Evolutionary conservation across 768 basidiomycete genomes (phyloP), one percentile per base, ranked within the genome.

Genomic region (Fibroporia radiculosa): DNA sequence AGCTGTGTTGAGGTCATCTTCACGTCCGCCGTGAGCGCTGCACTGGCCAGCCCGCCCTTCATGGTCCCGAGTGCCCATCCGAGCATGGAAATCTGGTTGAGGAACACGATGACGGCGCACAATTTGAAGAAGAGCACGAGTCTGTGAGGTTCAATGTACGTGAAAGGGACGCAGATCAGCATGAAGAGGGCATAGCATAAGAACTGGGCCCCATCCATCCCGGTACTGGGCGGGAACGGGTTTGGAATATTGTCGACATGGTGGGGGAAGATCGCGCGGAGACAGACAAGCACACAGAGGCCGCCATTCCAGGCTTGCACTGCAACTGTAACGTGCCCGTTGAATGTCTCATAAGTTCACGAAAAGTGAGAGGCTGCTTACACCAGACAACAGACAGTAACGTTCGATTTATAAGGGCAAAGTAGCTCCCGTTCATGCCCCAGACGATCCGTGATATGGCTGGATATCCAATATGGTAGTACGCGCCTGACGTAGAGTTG

Each of bases 111-210:
- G 26, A 49, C 41, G 13, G 44, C 42, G 13, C 53, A 51, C 24
- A 48, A 14, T 18, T 52, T 48, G 53, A 59, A 59, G 6, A 52
- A 56, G 25, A 39, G 41, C 2, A 44, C 40, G 49, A 49, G 52
- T 26, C 51, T 42, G 42, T 59, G 56, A 2, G 57, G 57, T 3
- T 56, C 53, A 11, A 59, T 49, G 5, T 38, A 45, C 25, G 56
- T 43, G 13, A 59, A 47, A 16, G 57, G 57, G 6, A 59, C n/a
- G 11, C 53, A 55, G 22, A 55, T 34, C 1, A 42, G 26, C 12
- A 49, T 47, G 32, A 53, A 53, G 35, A 53, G 4, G 14, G 24
- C 11, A 19, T 43, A 8, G 28, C 25, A 32, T 16, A 53, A 40
- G 36, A 53, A 47, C 13, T 53, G 48, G 1, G 37, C 48, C 11